Evolutionary conservation across 1,284 basidiomycete species (phyloP).

Genomic region (Taiwanofungus camphoratus): DNA sequence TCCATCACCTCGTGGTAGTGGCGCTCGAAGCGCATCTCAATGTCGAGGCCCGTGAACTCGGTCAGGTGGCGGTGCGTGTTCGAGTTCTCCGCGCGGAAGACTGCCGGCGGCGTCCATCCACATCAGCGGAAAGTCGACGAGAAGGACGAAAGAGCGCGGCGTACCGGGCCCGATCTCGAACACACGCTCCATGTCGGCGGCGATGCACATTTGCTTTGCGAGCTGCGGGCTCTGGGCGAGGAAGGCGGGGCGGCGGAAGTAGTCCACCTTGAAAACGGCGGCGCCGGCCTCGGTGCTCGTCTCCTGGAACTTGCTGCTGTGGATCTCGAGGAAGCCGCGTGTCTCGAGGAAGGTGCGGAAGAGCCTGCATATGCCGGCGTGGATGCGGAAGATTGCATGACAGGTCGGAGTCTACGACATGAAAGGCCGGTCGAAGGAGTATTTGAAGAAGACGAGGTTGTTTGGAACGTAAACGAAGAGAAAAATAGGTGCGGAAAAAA

Average conservation of each 20-base stretch:
- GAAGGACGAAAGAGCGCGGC: conserved; percentile 2
- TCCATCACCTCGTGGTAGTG: conserved; percentile 57
- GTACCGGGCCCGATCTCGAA: conserved; percentile 60
- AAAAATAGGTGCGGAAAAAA: neutral
- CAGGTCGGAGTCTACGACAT: conserved; percentile 45
- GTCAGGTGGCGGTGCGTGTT: conserved; percentile 73
- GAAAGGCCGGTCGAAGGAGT: neutral
- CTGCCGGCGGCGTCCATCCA: conserved; percentile 17
- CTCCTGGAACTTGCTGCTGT: conserved; percentile 66
- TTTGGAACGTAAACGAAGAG: neutral
- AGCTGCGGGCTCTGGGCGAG: conserved; percentile 69
- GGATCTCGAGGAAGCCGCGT: conserved; percentile 59
- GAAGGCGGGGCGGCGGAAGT: conserved; percentile 63
- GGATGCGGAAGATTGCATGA: conserved; percentile 67
- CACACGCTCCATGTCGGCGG: conserved; percentile 65
- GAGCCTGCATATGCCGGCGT: conserved; percentile 54
- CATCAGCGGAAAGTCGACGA: neutral
- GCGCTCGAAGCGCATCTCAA: conserved; percentile 68
- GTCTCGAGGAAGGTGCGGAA: conserved; percentile 58
- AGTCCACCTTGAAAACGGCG: conserved; percentile 67
- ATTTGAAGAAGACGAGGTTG: no score
- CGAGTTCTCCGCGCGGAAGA: conserved; percentile 71
- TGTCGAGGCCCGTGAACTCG: conserved; percentile 69
- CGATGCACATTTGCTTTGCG: conserved; percentile 74
- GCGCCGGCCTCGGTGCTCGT: conserved; percentile 68